Base-by-base conservation (phyloP, 208 protist genomes). In the Trypanosoma caninum region DNA sequence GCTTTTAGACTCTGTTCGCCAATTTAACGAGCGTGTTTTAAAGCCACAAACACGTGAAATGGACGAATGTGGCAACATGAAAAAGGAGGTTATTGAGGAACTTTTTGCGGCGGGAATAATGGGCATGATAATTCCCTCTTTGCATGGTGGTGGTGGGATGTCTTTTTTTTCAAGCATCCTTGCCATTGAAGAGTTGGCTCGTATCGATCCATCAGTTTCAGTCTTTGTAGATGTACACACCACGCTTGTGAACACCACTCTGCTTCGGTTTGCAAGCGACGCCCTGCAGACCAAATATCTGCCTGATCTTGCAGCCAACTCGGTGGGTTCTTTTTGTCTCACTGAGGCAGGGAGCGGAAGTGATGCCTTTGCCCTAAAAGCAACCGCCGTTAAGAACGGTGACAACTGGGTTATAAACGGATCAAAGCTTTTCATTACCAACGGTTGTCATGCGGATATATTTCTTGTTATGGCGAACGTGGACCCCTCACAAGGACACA, bases 391-490 rank as follows among this genome's bases (percentile, higher is more conserved):
- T 35, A 80, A 83, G 48, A 85, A 91, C 55, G 80, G 76, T 48
- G 80, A 93, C 51, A 66, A 89, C 53, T 97, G 84, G 65, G 74
- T 97, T 16, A 80, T 98, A 42, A 97, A 97, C 76, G 96, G 96
- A 35, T 82, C 80, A 35, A 98, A 98, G 64, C 59, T 85, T 54
- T 98, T 90, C 86, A 98, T 98, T 59, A 97, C 95, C 9, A 98
- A 98, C 70, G 72, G 89, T 28, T 74, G 76, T 38, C 84, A 93
- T 55, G 94, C 95, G 7, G 86, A 78, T 47, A 72, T 98, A 11
- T 98, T 96, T 67, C 73, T 98, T 18, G 93, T 98, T 11, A 91
- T 97, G 80, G 95, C 94, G 30, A 98, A 81, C 37, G 79, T 91
- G n/a, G 88, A 98, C 62, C 65, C 74, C 2, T 79, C 74, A 8